These are phyloP conservation scores for Vigna hirtella DNA, from an alignment of 306 rosid genomes.

Conservation along the genomic window DNA sequence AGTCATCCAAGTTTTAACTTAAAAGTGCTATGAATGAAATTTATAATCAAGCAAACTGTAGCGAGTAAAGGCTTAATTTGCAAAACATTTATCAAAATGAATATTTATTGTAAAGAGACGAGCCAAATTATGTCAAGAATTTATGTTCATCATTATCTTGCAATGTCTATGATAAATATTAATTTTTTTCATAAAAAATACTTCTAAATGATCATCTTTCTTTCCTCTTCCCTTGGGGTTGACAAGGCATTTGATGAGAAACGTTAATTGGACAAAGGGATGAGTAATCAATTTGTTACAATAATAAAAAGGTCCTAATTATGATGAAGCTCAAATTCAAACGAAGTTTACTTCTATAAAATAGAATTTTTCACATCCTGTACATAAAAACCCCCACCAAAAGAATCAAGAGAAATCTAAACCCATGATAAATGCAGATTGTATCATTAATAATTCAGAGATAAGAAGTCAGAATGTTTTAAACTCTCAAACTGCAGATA, in stretches of 20 bases:
- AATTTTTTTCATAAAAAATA: background rate
- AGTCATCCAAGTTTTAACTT: slow-evolving; percentile 31
- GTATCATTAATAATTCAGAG: slow-evolving; percentile 5
- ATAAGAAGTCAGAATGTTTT: background rate
- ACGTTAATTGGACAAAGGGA: background rate
- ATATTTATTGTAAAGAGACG: slow-evolving; percentile 11
- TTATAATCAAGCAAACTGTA: slow-evolving; percentile 14
- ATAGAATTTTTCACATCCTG: background rate
- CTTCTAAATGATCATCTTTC: background rate
- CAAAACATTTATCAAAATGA: background rate
- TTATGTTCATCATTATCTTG: background rate
- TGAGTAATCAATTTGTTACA: background rate
- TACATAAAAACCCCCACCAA: slow-evolving; percentile 9
- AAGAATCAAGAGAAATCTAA: slow-evolving; percentile 5
- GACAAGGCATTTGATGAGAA: background rate
- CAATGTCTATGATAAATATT: slow-evolving; percentile 7
- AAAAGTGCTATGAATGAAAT: slow-evolving; percentile 5
- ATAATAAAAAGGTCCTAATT: background rate
- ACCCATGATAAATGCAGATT: slow-evolving; percentile 1
- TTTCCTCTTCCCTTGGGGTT: background rate
- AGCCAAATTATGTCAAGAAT: slow-evolving; percentile 17
- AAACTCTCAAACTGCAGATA: background rate
- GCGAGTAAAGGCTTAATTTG: background rate
- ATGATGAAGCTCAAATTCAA: slow-evolving; percentile 22
- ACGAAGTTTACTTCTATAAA: background rate